These are phyloP conservation scores for Botrytis tulipae DNA, from an alignment of 2,329 filamentous ascomycete species.

Conservation along the genomic window DNA sequence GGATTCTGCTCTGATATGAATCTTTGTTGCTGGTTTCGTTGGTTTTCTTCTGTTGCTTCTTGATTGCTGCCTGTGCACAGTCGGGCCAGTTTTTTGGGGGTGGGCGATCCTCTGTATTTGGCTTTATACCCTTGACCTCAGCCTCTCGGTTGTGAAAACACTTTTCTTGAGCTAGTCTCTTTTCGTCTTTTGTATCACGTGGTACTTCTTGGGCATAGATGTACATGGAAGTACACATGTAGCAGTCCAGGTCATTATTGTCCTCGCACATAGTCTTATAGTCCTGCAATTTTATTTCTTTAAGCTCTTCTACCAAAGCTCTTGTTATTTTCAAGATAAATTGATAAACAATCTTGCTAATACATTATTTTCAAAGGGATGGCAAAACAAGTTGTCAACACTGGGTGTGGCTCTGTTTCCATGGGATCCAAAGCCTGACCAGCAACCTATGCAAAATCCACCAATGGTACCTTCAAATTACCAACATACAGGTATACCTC, in stretches of 20 bases:
- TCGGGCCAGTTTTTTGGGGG: slow-evolving; percentile 30
- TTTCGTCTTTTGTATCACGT: slow-evolving; percentile 29
- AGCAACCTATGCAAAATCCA: slow-evolving; percentile 43
- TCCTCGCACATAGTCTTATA: background rate
- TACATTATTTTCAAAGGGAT: slow-evolving; percentile 61
- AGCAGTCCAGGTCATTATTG: background rate
- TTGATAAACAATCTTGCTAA: slow-evolving; percentile 7
- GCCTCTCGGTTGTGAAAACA: slow-evolving; percentile 32
- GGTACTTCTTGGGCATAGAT: background rate
- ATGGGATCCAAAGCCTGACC: slow-evolving; percentile 86
- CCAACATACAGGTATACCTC: slow-evolving; percentile 32
- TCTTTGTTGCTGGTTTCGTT: slow-evolving; percentile 10
- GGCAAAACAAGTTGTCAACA: slow-evolving; percentile 87
- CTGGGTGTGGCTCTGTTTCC: slow-evolving; percentile 86
- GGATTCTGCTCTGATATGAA: background rate
- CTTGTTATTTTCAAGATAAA: background rate
- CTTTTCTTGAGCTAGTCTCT: slow-evolving; percentile 30
- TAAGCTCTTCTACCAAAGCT: no score
- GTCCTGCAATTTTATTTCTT: background rate
- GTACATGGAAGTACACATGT: background rate
- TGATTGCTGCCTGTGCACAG: slow-evolving; percentile 27
- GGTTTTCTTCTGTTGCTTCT: slow-evolving; percentile 2
- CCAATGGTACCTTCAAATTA: slow-evolving; percentile 40
- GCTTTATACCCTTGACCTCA: slow-evolving; percentile 36
- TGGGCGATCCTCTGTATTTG: slow-evolving; percentile 40